Evolutionary conservation across 345 rosid species (phyloP).

Genomic region (Garcia nutans): DNA sequence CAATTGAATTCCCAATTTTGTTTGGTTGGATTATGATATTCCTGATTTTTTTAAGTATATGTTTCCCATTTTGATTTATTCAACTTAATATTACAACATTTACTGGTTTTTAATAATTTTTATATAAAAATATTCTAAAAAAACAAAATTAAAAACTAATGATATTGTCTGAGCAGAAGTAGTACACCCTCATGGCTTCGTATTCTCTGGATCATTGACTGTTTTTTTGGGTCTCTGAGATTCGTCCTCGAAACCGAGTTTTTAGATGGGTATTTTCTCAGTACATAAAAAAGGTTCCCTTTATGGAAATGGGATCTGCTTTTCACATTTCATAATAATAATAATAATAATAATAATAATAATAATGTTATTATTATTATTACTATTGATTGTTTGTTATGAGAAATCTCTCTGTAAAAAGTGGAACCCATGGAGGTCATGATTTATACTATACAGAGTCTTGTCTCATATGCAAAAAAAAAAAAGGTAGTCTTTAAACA

Average conservation of each 20-base stretch:
- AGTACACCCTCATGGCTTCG: slow-evolving; percentile 36
- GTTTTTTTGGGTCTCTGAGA: slow-evolving; percentile 28
- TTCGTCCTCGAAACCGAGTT: slow-evolving; percentile 45
- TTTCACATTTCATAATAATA: slow-evolving; percentile 42
- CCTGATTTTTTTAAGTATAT: slow-evolving; percentile 14
- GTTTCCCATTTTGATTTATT: not conserved
- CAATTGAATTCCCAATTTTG: slow-evolving; percentile 26
- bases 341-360: slow-evolving; percentile 22
- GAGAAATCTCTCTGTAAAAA: slow-evolving; percentile 19
- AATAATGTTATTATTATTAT: not conserved
- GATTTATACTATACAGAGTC: slow-evolving; percentile 35
- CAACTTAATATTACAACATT: slow-evolving; percentile 7
- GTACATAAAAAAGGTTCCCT: slow-evolving; percentile 49
- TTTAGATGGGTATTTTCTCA: slow-evolving; percentile 46
- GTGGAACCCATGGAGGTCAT: slow-evolving; percentile 37
- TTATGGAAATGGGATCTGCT: slow-evolving; percentile 65
- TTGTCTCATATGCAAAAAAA: slow-evolving; percentile 43
- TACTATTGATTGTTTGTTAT: slow-evolving; percentile 15
- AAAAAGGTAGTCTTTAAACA: slow-evolving; percentile 15
- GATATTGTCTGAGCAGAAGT: slow-evolving; percentile 27
- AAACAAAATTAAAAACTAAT: slow-evolving; percentile 6
- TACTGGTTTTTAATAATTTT: not conserved
- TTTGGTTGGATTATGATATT: slow-evolving; percentile 9
- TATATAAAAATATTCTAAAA: not conserved
- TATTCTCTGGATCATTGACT: slow-evolving; percentile 49